Evolutionary conservation across 495 filamentous ascomycete genomes (phyloP).

Genomic region (Penicillium riverlandense): DNA sequence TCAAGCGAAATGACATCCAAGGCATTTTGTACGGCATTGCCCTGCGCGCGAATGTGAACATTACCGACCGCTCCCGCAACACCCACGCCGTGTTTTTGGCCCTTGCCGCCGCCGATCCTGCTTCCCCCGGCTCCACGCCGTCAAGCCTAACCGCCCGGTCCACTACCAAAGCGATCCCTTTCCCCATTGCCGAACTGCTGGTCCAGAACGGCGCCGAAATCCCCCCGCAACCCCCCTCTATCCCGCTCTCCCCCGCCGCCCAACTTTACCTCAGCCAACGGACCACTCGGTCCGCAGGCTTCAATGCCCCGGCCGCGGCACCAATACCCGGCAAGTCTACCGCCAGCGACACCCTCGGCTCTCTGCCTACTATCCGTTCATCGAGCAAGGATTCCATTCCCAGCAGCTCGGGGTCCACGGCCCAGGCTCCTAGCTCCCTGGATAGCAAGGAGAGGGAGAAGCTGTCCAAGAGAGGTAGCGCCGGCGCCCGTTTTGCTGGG

Average conservation of each 20-base stretch:
- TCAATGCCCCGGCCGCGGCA: slow-evolving; percentile 12
- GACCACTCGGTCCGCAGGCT: slow-evolving; percentile 36
- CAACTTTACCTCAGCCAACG: slow-evolving; percentile 82
- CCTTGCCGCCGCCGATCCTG: slow-evolving; percentile 89
- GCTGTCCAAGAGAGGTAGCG: slow-evolving; percentile 44
- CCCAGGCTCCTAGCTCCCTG: slow-evolving; percentile 21
- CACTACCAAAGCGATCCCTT: slow-evolving; percentile 44
- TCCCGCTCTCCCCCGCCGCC: slow-evolving; percentile 69
- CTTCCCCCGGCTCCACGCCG: slow-evolving; percentile 51
- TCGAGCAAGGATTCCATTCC: slow-evolving; percentile 17
- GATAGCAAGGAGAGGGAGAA: slow-evolving; percentile 41
- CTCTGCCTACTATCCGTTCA: slow-evolving; percentile 39
- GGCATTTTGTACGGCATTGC: slow-evolving; percentile 88
- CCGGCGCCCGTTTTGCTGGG: slow-evolving; percentile 42
- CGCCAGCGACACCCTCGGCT: slow-evolving; percentile 33
- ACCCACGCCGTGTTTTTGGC: slow-evolving; percentile 87
- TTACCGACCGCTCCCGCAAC: slow-evolving; percentile 75
- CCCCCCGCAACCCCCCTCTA: slow-evolving; percentile 61
- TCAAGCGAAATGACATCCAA: slow-evolving; percentile 90
- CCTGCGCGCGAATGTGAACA: slow-evolving; percentile 79
- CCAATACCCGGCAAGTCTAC: slow-evolving; percentile 15
- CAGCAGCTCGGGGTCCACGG: slow-evolving; percentile 3
- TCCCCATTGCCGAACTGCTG: slow-evolving; percentile 86
- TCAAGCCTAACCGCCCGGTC: slow-evolving; percentile 28
- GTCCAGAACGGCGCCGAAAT: slow-evolving; percentile 93